Conservation (phyloP, 208 protist genomes). For the Crithidia expoeki region DNA sequence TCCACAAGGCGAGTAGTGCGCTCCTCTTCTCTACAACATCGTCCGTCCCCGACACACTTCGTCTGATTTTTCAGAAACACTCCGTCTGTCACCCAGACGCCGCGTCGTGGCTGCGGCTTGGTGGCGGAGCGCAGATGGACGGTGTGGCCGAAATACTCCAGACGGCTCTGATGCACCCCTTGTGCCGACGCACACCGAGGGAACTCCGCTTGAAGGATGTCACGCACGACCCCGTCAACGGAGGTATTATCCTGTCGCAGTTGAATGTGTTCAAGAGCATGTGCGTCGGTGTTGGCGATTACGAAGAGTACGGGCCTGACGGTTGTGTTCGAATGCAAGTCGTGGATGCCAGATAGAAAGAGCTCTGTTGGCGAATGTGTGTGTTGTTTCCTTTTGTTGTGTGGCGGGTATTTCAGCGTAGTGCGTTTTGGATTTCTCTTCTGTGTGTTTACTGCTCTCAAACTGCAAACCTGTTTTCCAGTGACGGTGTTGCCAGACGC, state of each 20-base stretch:
- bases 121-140: slow-evolving; percentile 30
- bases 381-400: not conserved
- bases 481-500: too few relatives aligned
- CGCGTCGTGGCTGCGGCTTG: slow-evolving; percentile 51
- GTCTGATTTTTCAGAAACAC: slow-evolving; percentile 34
- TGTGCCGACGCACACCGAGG: slow-evolving; percentile 21
- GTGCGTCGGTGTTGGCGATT: slow-evolving; percentile 59
- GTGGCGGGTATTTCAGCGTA: too few relatives aligned
- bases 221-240: slow-evolving; percentile 52
- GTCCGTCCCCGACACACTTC: slow-evolving; percentile 37
- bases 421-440: slow-evolving; percentile 17
- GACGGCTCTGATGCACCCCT: slow-evolving; percentile 27
- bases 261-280: slow-evolving; percentile 82
- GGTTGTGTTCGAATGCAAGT: slow-evolving; percentile 64
- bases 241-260: slow-evolving; percentile 71
- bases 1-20: slow-evolving; percentile 18
- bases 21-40: slow-evolving; percentile 36
- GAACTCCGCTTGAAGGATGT: slow-evolving; percentile 43
- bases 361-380: too few relatives aligned
- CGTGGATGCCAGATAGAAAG: slow-evolving; percentile 51
- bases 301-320: slow-evolving; percentile 79
- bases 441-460: not conserved
- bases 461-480: too few relatives aligned
- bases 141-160: slow-evolving; percentile 33
- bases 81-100: slow-evolving; percentile 21